These are phyloP conservation scores for Polygonum aviculare DNA, from an alignment of 148 eudicot genomes.

Conservation along the genomic window DNA sequence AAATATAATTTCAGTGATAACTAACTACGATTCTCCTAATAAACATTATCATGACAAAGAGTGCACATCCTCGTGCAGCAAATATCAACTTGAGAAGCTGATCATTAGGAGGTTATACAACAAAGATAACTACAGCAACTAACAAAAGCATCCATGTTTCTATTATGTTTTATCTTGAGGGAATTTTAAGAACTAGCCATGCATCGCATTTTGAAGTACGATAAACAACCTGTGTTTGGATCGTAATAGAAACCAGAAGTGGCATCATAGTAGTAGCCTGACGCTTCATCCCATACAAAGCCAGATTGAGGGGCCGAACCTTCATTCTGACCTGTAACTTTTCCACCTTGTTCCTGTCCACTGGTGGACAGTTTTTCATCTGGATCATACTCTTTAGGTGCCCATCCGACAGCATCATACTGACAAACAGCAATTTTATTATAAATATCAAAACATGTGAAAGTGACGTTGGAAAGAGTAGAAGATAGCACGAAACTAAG, in stretches of 20 bases:
- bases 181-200: background rate
- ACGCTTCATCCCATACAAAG: constrained; percentile 97
- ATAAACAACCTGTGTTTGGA: constrained; percentile 61
- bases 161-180: background rate
- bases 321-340: constrained; percentile 35
- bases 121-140: background rate
- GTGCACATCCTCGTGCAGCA: background rate
- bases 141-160: background rate
- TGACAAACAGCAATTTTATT: constrained; percentile 12
- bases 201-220: background rate
- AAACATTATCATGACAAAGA: background rate
- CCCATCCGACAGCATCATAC: constrained; percentile 98
- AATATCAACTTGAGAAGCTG: background rate
- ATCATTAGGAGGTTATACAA: background rate
- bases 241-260: constrained; percentile 96
- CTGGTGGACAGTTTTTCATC: constrained; percentile 58
- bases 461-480: background rate
- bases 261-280: constrained; percentile 96
- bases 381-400: constrained; percentile 95
- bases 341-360: constrained; percentile 46
- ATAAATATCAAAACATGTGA: background rate
- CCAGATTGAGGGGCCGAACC: constrained; percentile 86
- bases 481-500: background rate
- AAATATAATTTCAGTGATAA: background rate
- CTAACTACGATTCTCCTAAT: background rate